phyloP scores from a whole-genome alignment of 2,329 filamentous ascomycete genomes.

The Pseudopithomyces maydicus region DNA sequence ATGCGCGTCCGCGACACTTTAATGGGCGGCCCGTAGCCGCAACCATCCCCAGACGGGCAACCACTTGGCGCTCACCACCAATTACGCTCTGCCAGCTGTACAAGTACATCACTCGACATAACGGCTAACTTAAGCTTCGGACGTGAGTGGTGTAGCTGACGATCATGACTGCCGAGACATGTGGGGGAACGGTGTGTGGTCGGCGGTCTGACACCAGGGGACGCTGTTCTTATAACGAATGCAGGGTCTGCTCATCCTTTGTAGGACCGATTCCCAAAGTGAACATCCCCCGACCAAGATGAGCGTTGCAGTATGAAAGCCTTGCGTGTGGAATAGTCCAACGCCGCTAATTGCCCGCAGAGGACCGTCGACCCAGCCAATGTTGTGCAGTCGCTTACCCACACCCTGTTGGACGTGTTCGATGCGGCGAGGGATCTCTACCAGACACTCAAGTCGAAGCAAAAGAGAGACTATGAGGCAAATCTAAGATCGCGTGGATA shows the following conservation, averaged over 20 bases:
- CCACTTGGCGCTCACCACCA: constrained; percentile 26
- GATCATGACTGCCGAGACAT: constrained; percentile 17
- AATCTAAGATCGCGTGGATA: constrained; percentile 35
- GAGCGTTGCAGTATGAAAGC: constrained; percentile 28
- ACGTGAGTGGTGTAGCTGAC: constrained; percentile 16
- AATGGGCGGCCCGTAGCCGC: constrained; percentile 31
- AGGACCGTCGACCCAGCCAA: constrained; percentile 31
- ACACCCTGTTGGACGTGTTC: constrained; percentile 40
- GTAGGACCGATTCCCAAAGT: constrained; percentile 19
- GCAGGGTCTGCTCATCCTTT: constrained; percentile 20
- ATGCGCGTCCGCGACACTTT: constrained; percentile 17
- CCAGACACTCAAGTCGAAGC: constrained; percentile 35
- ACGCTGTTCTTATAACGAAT: constrained; percentile 20
- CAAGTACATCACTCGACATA: constrained; percentile 40
- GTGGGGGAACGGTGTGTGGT: constrained; percentile 23
- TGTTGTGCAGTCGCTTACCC: constrained; percentile 37
- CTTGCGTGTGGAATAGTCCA: not conserved
- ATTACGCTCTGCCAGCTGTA: constrained; percentile 44
- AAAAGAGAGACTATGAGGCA: constrained; percentile 39
- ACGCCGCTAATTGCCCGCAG: constrained; percentile 21
- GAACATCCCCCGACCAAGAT: constrained; percentile 21
- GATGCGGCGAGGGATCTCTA: constrained; percentile 41
- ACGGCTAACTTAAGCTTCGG: constrained; percentile 14
- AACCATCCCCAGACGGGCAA: constrained; percentile 25
- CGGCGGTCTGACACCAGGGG: constrained; percentile 14